Conservation (phyloP, 371 early-diverging fungal genomes). For the Encephalitozoon romaleae region DNA sequence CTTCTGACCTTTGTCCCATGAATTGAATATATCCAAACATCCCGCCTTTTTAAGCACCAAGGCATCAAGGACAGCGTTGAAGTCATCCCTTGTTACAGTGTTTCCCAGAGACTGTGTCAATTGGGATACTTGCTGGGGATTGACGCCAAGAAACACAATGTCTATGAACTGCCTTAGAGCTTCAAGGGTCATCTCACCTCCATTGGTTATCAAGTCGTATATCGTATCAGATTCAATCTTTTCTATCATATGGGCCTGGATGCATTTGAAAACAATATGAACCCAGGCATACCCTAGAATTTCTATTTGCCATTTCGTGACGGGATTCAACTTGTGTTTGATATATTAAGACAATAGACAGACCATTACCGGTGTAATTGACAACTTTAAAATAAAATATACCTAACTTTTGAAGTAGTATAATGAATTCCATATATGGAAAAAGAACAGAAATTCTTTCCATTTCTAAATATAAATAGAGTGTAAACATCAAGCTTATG, state of each 20-base stretch:
- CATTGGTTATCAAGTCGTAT: neutral
- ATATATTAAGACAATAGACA: neutral
- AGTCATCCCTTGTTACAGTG: neutral
- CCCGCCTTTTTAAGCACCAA: neutral
- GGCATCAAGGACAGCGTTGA: neutral
- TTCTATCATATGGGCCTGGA: neutral
- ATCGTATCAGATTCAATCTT: neutral
- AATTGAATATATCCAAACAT: neutral
- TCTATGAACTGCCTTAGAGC: neutral
- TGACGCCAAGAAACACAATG: neutral
- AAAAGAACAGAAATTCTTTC: neutral
- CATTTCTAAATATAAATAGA: neutral
- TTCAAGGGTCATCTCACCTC: neutral
- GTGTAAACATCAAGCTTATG: neutral
- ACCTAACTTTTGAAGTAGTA: neutral
- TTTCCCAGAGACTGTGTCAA: neutral
- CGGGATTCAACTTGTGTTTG: neutral
- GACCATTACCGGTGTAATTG: neutral
- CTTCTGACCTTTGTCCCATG: neutral
- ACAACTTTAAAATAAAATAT: neutral
- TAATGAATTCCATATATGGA: conserved; percentile 3
- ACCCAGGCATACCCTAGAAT: neutral
- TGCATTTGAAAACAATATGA: neutral
- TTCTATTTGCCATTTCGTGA: neutral
- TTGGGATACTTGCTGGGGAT: neutral